Evolutionary conservation across 2,329 filamentous ascomycete genomes (phyloP), one percentile per base, ranked within the genome.

Genomic region (Pseudogymnoascus sp.): DNA sequence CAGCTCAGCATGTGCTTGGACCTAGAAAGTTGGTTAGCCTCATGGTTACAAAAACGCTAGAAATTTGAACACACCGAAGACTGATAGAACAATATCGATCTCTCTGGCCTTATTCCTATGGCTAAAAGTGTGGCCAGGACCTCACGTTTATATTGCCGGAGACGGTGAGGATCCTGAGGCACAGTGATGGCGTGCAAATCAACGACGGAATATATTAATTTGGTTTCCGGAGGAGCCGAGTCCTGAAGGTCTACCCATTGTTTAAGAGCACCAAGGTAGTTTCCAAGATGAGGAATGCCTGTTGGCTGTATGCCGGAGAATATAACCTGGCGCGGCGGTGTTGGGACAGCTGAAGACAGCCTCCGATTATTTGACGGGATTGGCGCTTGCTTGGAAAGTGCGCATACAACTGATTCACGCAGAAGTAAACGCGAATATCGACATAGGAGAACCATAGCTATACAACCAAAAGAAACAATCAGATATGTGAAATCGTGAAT

Each of bases 231-330:
- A 0, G 75, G 65, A 0, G 83, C 77, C 35, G 80, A 76, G 62
- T 90, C 76, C 65, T 99, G 92, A 6, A 96, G 78, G 62, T 80
- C 79, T 52, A 88, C 87, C 94, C 94, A 99, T 78, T 90, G 84
- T 57, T 84, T 82, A 60, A 99, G 76, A 13, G 94, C 94, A 23
- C 94, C 94, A 9, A 95, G 81, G 73, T 96, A 99, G 75, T 99
- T 99, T 60, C 94, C 94, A 28, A 99, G 76, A 72, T 99, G 94
- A 12, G 94, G 94, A 21, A 95, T 81, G 34, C 92, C 94, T 0
- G 94, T 99, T 15, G 94, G 94, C 73, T 99, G 94, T 67, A 99
- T 99, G 59, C 92, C 94, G 3, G 94, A 97, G 77, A 99, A 96
- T 68, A 97, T 83, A 61, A 87, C 78, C 60, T 78, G 68, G 48